Evolutionary conservation across 176 grass and related monocot species (phyloP).

Genomic region (Raddia guianensis): DNA sequence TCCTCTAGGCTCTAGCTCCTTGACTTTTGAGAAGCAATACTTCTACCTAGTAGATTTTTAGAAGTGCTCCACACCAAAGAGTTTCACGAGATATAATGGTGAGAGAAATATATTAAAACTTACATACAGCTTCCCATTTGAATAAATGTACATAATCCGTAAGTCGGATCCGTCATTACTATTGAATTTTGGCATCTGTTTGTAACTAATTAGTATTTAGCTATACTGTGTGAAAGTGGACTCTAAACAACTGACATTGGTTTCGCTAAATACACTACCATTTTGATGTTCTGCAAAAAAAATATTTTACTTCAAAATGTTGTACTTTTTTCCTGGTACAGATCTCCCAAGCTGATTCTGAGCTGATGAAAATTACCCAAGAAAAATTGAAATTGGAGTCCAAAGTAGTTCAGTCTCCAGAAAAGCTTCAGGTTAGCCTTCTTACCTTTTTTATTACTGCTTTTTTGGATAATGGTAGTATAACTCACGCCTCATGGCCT

Average conservation of each 20-base stretch:
- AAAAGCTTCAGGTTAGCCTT: slow-evolving; percentile 67
- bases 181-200: neutral
- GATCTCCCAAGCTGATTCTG: slow-evolving; percentile 71
- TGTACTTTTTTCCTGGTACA: slow-evolving; percentile 37
- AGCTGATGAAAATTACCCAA: slow-evolving; percentile 67
- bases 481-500: no score
- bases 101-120: no score
- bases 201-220: neutral
- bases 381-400: slow-evolving; percentile 68
- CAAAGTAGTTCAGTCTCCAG: slow-evolving; percentile 86
- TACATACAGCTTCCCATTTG: neutral
- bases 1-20: slow-evolving; percentile 2
- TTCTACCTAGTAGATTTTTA: neutral
- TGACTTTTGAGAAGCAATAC: neutral
- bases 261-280: neutral
- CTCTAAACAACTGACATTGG: neutral
- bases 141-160: neutral
- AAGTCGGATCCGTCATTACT: neutral
- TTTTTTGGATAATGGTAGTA: no score
- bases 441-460: neutral
- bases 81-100: no score
- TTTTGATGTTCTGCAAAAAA: neutral
- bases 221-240: neutral
- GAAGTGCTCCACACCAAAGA: neutral
- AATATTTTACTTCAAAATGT: neutral